Evolutionary conservation across 1,139 yeast genomes (phyloP), one percentile per base, ranked within the genome.

Genomic region (Hemisphaericaspora xylofermentans): DNA sequence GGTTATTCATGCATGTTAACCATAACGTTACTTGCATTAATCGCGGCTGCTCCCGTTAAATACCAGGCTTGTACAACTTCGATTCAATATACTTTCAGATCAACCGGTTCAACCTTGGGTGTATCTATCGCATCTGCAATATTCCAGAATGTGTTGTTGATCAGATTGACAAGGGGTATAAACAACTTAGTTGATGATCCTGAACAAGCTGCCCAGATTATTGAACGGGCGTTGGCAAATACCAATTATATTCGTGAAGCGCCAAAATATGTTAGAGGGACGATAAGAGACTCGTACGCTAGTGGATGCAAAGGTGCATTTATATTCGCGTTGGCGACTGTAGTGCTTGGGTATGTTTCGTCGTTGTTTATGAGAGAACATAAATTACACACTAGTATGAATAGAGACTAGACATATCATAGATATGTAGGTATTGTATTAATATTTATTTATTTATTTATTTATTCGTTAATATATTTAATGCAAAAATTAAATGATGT

Each of bases 1-100:
- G 85, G 84, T 5, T 76, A 75, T 46, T 71, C 88, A 2, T 69
- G 76, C 15, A 69, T 84, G 59, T 72, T 84, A 48, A 84, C 91
- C 0, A 76, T 84, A 12, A 80, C 89, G 0, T 65, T 84, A 39
- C 61, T 84, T 35, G 82, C 89, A 1, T 70, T 84, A 63, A 82
- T 84, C 44, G 81, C 88, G 0, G 74, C 80, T 1, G 80, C 74
- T 8, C 85, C 86, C 2, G 67, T 63, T 31, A 76, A 78, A 47
- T 74, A 69, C 49, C 91, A 84, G 58, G 91, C 91, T 4, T 76
- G 84, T 6, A 78, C 87, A 0, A 84, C 93, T 0, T 82, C 88
- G 1, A 83, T 84, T 45, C 88, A 84, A 51, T 84, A 84, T 57
- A 81, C 87, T 3, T 84, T 82, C 63, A 68, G 91, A 51, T 81